Evolutionary conservation across 768 basidiomycete genomes (phyloP), one percentile per base, ranked within the genome.

Genomic region (Xerocomus spinulosus): DNA sequence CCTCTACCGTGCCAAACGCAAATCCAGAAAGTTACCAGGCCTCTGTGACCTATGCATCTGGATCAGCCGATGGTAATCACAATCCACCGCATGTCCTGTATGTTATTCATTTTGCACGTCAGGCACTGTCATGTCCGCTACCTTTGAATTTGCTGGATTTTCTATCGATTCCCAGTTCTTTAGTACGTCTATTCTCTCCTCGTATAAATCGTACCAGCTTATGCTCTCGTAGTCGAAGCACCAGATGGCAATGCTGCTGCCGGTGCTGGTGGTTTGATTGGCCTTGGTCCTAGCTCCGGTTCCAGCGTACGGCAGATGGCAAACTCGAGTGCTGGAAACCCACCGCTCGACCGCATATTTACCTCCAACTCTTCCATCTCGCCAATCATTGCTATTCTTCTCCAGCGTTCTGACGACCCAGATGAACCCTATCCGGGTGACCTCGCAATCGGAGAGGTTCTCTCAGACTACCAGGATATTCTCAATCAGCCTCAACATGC

Each of bases 311-410:
- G 72, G 45, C 37, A 57, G 37, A 52, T 63, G 23, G 57, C 74
- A 13, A 53, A 64, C 7, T 55, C 66, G 21, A 36, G 68, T 12
- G 58, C 65, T 0, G 83, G 79, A 4, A 75, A 78, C 50, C 68
- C 81, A 0, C 72, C 81, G 29, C 70, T 86, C 9, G 81, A 85
- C 66, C 74, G 80, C 36, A 80, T 86, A 51, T 88, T 90, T 61
- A 60, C 66, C 7, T 76, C 81, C 53, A 74, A 87, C 57, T 64
- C 67, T 9, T 68, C 77, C n/a, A 68, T 78, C 2, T 75, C 81
- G 0, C 83, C 85, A 59, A 78, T 68, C 52, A 70, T 89, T 46
- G 77, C 83, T 0, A 68, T 89, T 50, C 74, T 83, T 26, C 75
- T 90, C 24, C 78, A 80, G 24, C 79, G 87, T 20, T 68, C 73